phyloP scores from a whole-genome alignment of 1,139 yeast species.

The Saccharomyces hybrid region DNA sequence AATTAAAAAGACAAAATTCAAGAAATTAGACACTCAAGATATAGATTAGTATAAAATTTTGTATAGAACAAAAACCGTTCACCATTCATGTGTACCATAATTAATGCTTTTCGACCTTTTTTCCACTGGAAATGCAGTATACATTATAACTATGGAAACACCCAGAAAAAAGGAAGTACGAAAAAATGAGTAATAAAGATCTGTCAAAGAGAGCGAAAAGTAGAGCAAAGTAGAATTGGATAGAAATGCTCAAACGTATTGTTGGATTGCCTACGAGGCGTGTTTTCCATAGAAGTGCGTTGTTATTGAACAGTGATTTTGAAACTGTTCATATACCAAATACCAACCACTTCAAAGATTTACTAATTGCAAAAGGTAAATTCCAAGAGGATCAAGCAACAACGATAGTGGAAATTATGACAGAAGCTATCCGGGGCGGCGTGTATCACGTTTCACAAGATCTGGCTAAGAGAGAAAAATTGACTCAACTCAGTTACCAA shows the following conservation, averaged over 20 bases:
- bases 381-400: conserved; percentile 73
- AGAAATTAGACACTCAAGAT: conserved; percentile 5
- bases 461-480: conserved; percentile 71
- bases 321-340: conserved; percentile 26
- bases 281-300: conserved; percentile 9
- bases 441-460: conserved; percentile 66
- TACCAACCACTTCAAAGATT: conserved; percentile 23
- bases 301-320: conserved; percentile 8
- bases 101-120: not conserved
- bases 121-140: not conserved
- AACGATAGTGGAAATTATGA: conserved; percentile 67
- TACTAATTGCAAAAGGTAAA: conserved; percentile 51
- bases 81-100: not conserved
- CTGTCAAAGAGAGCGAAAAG: not conserved
- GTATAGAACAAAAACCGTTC: not conserved
- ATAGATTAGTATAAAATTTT: not conserved
- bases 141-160: not conserved
- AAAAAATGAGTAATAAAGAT: not conserved
- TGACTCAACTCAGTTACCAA: conserved; percentile 81
- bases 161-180: not conserved
- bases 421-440: conserved; percentile 76
- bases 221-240: not conserved
- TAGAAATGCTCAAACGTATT: not conserved
- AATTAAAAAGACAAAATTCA: conserved; percentile 33
- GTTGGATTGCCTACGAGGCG: conserved; percentile 9